Evolutionary conservation across 176 grass and related monocot species (phyloP).

Genomic region (Thalia dealbata): DNA sequence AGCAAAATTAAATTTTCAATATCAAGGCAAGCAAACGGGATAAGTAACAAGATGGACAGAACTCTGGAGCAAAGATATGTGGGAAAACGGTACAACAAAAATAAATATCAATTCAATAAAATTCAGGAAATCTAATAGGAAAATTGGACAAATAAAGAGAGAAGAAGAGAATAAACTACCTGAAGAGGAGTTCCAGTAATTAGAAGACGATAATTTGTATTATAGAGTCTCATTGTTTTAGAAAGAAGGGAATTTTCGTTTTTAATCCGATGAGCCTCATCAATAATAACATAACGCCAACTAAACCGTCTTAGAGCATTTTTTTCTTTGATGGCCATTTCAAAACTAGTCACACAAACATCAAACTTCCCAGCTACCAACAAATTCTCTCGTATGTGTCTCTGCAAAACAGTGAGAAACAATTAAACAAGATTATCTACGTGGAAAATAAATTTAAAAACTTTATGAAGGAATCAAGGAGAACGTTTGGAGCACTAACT

Average conservation of each 20-base stretch:
- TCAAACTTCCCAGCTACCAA: slow-evolving; percentile 85
- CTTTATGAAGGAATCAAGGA: not conserved
- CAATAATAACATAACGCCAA: slow-evolving; percentile 90
- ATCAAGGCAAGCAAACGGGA: too few relatives aligned
- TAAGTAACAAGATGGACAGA: not conserved
- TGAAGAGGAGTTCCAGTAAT: slow-evolving; percentile 95
- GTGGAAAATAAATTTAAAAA: not conserved
- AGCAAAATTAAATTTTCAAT: too few relatives aligned
- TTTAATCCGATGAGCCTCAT: slow-evolving; percentile 86
- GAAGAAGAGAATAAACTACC: slow-evolving; percentile 31
- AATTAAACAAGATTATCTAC: not conserved
- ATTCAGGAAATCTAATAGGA: not conserved
- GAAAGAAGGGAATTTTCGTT: slow-evolving; percentile 98
- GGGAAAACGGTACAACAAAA: not conserved
- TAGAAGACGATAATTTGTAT: slow-evolving; percentile 95
- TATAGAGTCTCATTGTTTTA: slow-evolving; percentile 94
- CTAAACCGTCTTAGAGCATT: slow-evolving; percentile 61
- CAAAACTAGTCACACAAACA: slow-evolving; percentile 87
- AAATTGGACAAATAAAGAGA: not conserved
- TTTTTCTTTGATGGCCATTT: slow-evolving; percentile 96
- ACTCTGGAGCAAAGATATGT: not conserved
- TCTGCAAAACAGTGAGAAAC: slow-evolving; percentile 26
- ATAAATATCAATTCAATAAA: not conserved
- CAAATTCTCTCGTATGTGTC: slow-evolving; percentile 77
- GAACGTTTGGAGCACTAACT: slow-evolving; percentile 23